Base-by-base conservation (phyloP, 202 grass and related monocot species). In the Setaria italica region DNA sequence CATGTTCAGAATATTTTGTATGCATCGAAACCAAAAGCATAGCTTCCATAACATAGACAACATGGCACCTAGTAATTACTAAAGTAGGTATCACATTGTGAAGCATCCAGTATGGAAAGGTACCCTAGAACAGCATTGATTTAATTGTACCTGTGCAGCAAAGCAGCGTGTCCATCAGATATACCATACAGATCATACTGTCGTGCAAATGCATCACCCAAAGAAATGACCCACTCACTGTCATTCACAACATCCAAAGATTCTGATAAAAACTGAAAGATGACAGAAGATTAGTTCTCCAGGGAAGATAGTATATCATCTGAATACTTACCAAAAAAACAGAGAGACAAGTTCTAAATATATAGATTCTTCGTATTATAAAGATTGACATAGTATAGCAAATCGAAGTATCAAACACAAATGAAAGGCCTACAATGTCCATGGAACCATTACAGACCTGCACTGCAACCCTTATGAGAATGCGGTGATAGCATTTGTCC, bases 191-290 rank as follows among this genome's bases (percentile, higher is more conserved):
- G 87, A 88, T 85, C 80, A 80, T 98, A 98, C 20, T 98, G 96
- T 58, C 90, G 92, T 73, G 93, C 86, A 91, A 98, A 98, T 85
- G 96, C 91, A 89, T 98, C 88, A 9, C 96, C 96, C 85, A 98
- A 88, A 39, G 88, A 95, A 84, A 95, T 85, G 79, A 94, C 67
- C 96, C 96, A 98, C 82, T 94, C 93, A 84, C 66, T 84, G 74
- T 98, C 93, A 77, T 91, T 92, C 66, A 94, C 82, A 88, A 98
- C 93, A 91, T 98, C 93, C 91, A 98, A 80, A 89, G 93, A 94
- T 90, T 94, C 96, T 78, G 93, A 88, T 54, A 98, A 86, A 89
- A 98, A 95, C 96, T 98, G 91, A 79, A 90, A 84, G 53, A 87
- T 58, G 45, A 72, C 55, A 72, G 59, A 86, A 66, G 39, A 74